Percentiles rank a stretch among this genome's conserved stretches.
These are phyloP conservation scores for Arachis hypogaea DNA, from an alignment of 306 rosid species.

Conservation along the genomic window DNA sequence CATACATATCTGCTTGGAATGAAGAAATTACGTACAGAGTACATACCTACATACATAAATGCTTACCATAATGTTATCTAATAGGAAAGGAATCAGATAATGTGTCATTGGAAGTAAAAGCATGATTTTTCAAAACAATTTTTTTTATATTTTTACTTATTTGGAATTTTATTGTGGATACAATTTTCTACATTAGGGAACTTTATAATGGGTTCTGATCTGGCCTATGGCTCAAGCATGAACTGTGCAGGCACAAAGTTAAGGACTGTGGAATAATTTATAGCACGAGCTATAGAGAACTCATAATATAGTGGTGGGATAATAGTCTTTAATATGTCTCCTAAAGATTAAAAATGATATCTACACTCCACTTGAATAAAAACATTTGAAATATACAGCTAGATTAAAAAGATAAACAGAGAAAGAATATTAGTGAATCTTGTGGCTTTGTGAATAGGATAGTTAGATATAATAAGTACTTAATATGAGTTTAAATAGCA, in stretches of 20 bases:
- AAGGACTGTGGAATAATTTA: not conserved
- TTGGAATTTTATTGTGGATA: not conserved
- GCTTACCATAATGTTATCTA: constrained; percentile 29
- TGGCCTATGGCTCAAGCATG: not conserved
- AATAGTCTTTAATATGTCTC: not conserved
- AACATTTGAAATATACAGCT: no score
- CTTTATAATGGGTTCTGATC: not conserved
- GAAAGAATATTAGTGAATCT: no score
- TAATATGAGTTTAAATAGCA: no score
- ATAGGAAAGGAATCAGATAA: not conserved
- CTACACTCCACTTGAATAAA: no score
- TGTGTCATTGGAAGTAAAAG: not conserved
- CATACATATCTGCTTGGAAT: no score
- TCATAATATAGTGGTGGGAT: not conserved
- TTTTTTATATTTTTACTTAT: not conserved
- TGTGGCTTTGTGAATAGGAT: no score
- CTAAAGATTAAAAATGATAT: no score
- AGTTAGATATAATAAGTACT: no score
- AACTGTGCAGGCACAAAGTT: not conserved
- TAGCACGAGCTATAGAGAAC: not conserved
- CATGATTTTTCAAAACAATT: not conserved
- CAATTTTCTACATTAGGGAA: not conserved
- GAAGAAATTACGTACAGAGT: constrained; percentile 9
- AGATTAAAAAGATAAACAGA: no score
- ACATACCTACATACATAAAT: not conserved